phyloP scores from a whole-genome alignment of 2,329 filamentous ascomycete species.

The Keithomyces neogunnii region DNA sequence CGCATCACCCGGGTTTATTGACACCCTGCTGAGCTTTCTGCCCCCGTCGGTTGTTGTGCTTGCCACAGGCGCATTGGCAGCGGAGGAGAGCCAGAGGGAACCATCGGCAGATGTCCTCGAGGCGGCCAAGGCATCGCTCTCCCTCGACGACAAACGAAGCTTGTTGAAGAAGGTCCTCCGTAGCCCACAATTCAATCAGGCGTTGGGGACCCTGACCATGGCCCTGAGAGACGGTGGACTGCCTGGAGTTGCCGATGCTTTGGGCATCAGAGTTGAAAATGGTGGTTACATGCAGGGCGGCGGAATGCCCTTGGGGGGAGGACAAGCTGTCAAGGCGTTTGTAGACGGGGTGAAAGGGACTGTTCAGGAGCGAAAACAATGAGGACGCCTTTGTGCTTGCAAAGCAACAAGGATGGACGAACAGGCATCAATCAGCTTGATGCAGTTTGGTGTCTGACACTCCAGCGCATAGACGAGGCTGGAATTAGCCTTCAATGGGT shows the following conservation, averaged over 20 bases:
- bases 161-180: constrained; percentile 75
- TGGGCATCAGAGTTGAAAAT: constrained; percentile 73
- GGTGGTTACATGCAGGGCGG: constrained; percentile 73
- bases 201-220: constrained; percentile 73
- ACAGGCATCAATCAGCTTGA: background rate
- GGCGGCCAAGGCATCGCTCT: constrained; percentile 66
- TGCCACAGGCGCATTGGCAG: constrained; percentile 54
- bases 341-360: constrained; percentile 79
- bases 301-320: constrained; percentile 77
- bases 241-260: constrained; percentile 79
- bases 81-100: constrained; percentile 51
- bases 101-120: constrained; percentile 60
- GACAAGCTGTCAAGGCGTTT: constrained; percentile 84
- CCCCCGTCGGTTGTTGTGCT: constrained; percentile 73
- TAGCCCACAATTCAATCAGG: constrained; percentile 87
- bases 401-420: no score
- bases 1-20: constrained; percentile 56
- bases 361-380: constrained; percentile 49
- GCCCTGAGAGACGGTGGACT: constrained; percentile 85
- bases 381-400: background rate
- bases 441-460: no score
- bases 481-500: no score
- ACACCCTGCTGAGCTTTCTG: constrained; percentile 68
- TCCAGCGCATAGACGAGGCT: no score
- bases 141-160: constrained; percentile 66